Evolutionary conservation across 768 basidiomycete species (phyloP), one percentile per base, ranked within the genome.

Genomic region (Kwoniella heveanensis): DNA sequence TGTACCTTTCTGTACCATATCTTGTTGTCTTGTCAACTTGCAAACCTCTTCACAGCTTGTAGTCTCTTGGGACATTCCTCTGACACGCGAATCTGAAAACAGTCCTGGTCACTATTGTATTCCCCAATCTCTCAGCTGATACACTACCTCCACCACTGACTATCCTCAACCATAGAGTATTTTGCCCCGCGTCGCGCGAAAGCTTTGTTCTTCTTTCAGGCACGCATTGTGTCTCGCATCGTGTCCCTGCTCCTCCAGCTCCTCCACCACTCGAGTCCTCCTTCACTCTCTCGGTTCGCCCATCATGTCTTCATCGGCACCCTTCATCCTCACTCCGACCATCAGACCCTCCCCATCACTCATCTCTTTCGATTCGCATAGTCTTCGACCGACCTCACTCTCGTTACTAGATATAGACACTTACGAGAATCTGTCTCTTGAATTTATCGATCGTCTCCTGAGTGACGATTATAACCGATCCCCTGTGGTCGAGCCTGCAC

Each of bases 381-480:
- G 29, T n/a, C 24, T 24, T 9, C 27, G 27, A 3, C 26, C n/a
- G n/a, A n/a, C n/a, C n/a, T n/a, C n/a, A 29, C 9, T 44, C 5
- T 32, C 57, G 15, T 30, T 58, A 5, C n/a, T 58, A 27, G 57
- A 58, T 36, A 26, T 58, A 25, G 57, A 58, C 19, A 46, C 49
- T 12, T 55, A 55, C 27, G 54, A 55, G 4, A 17, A 3, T 17
- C 6, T 44, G 10, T 19, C 39, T 44, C 10, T 3, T 10, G 39
- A 44, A 19, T 44, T 44, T 17, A 44, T 44, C 3, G 39, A 44
- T 22, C 54, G n/a, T 37, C 54, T 37, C 54, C 21, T 55, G 15
- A 7, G 21, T 17, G n/a, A 24, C 52, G 15, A 26, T 24, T n/a
- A n/a, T n/a, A n/a, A n/a, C n/a, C n/a, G n/a, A n/a, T n/a, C n/a